Conservation (phyloP, 2,329 filamentous ascomycete species). For the Aspergillus transmontanensis region DNA sequence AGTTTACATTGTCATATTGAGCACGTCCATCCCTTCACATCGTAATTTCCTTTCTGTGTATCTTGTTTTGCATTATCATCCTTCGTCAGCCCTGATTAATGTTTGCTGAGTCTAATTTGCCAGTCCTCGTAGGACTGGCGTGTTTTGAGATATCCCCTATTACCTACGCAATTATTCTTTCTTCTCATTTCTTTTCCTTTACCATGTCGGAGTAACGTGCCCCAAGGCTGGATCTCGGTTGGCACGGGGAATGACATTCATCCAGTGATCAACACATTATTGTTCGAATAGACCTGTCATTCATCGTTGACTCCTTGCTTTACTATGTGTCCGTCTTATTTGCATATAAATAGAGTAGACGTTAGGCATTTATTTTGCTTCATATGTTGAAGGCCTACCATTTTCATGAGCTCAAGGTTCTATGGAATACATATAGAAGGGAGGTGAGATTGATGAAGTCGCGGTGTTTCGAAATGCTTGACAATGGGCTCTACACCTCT, state of each 20-base stretch:
- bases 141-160: conserved; percentile 3
- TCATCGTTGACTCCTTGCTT: conserved; percentile 1
- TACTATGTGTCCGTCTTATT: neutral
- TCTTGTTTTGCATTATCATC: conserved; percentile 5
- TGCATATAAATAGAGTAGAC: conserved; percentile 3
- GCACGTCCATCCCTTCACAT: conserved; percentile 7
- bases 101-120: conserved; percentile 2
- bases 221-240: conserved; percentile 17
- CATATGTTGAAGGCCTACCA: neutral
- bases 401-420: neutral
- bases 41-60: conserved; percentile 16
- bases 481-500: neutral
- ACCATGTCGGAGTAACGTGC: neutral
- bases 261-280: conserved; percentile 11
- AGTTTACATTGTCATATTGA: conserved; percentile 1
- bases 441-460: too few relatives aligned
- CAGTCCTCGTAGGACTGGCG: neutral
- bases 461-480: neutral
- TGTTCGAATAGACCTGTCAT: conserved; percentile 16
- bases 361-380: neutral
- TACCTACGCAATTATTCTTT: neutral
- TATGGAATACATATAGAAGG: neutral
- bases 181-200: neutral
- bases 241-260: conserved; percentile 11
- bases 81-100: conserved; percentile 6